Evolutionary conservation across 1,284 basidiomycete species (phyloP), one percentile per base, ranked within the genome.

Genomic region (Volvariella volvacea): DNA sequence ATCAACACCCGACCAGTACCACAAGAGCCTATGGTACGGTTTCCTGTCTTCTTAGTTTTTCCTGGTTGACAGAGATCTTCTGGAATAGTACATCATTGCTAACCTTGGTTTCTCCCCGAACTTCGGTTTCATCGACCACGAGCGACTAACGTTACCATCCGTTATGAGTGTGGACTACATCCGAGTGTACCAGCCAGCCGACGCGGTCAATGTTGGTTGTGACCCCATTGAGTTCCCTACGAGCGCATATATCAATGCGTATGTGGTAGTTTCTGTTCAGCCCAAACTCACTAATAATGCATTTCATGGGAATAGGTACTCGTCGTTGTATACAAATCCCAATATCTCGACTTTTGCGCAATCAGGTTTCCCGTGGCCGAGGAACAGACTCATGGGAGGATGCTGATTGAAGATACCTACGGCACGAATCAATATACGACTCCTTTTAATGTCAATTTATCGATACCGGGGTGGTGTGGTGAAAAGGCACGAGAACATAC

Each of bases 161-260:
- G 72, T 68, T 17, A 83, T 92, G 80, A 65, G 66, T 28, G 65
- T 94, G 45, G 91, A 95, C 58, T 94, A 81, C 57, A 75, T 94
- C 39, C 76, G 92, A 1, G 83, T 94, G 3, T 92, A 92, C 56
- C 88, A 90, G 55, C 76, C 80, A 16, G 71, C 76, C 38, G 65
- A 77, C 46, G 62, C 73, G 6, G 70, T 80, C 39, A 89, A 88
- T 55, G 68, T 90, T 31, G 89, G 91, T 0, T 95, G 92, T 56
- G 86, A 93, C 52, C 91, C 92, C 1, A 53, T 62, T 6, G 74
- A 80, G 41, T 85, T 78, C 61, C 92, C 92, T 0, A 96, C 92
- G 0, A 62, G 64, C 36, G 62, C 71, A 21, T 88, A 88, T 54
- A 88, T 88, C 55, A 63, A 80, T 31, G 52, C 60, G 60, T 61